These are phyloP conservation scores for Nothophaeocryptopus gaeumannii DNA, from an alignment of 2,329 filamentous ascomycete genomes.

Conservation along the genomic window DNA sequence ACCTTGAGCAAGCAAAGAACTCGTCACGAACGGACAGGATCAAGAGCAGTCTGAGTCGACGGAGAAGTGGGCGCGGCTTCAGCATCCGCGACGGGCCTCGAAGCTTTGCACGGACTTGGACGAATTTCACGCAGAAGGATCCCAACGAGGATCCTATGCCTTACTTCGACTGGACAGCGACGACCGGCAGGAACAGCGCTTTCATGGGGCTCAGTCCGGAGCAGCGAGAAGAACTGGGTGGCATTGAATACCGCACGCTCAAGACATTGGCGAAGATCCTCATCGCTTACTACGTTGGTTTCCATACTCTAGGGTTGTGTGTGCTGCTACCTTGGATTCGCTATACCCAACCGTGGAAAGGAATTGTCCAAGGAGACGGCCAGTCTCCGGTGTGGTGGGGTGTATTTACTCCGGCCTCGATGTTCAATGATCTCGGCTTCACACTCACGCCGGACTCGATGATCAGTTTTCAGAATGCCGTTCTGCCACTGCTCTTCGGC, in stretches of 20 bases:
- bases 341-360: constrained; percentile 59
- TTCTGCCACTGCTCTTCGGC: constrained; percentile 72
- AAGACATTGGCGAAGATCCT: constrained; percentile 81
- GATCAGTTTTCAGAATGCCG: constrained; percentile 76
- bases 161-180: constrained; percentile 92
- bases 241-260: constrained; percentile 90
- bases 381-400: constrained; percentile 80
- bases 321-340: constrained; percentile 79
- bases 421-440: constrained; percentile 94
- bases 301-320: constrained; percentile 72
- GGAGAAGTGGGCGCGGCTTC: constrained; percentile 6
- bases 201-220: constrained; percentile 86
- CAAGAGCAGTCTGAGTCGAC: constrained; percentile 8
- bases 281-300: constrained; percentile 75
- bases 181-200: constrained; percentile 86
- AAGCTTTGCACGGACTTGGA: constrained; percentile 51
- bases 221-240: constrained; percentile 90
- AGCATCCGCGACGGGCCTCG: constrained; percentile 17
- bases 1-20: constrained; percentile 7
- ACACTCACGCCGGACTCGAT: constrained; percentile 92
- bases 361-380: constrained; percentile 58
- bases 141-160: constrained; percentile 65
- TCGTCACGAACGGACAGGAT: constrained; percentile 6
- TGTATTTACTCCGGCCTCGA: constrained; percentile 80
- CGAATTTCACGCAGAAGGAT: constrained; percentile 55